Conservation (phyloP, 1,139 yeast species). For the Wickerhamomyces sp. region DNA sequence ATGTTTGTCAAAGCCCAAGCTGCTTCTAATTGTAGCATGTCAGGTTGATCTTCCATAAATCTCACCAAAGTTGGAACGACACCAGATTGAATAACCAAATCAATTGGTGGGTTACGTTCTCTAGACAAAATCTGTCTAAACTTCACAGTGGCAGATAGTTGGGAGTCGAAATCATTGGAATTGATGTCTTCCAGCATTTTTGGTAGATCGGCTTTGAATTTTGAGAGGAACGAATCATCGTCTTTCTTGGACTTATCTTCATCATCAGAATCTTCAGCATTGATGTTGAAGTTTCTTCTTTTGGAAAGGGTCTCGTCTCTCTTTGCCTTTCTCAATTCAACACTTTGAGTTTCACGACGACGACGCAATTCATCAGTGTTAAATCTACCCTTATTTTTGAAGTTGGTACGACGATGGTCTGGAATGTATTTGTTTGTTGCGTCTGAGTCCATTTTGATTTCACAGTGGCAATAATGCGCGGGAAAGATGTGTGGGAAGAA, state of each 20-base stretch:
- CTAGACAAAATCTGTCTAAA: slow-evolving; percentile 91
- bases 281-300: slow-evolving; percentile 69
- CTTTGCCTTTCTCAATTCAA: slow-evolving; percentile 92
- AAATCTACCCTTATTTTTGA: slow-evolving; percentile 91
- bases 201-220: slow-evolving; percentile 75
- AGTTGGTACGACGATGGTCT: slow-evolving; percentile 94
- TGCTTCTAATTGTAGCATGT: slow-evolving; percentile 91
- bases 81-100: slow-evolving; percentile 86
- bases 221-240: slow-evolving; percentile 33
- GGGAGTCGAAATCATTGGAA: slow-evolving; percentile 73
- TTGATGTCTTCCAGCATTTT: slow-evolving; percentile 77
- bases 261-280: slow-evolving; percentile 42
- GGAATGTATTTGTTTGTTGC: slow-evolving; percentile 87
- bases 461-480: too few species aligned
- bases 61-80: slow-evolving; percentile 88
- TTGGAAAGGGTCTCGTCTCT: slow-evolving; percentile 92
- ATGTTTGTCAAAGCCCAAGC: slow-evolving; percentile 99
- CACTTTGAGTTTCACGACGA: slow-evolving; percentile 96
- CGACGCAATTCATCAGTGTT: slow-evolving; percentile 95
- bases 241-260: slow-evolving; percentile 33
- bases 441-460: slow-evolving; percentile 62
- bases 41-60: slow-evolving; percentile 78
- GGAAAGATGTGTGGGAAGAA: too few species aligned
- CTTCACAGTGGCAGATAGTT: slow-evolving; percentile 83
- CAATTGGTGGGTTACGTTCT: slow-evolving; percentile 97